phyloP scores from a whole-genome alignment of 2,329 filamentous ascomycete genomes.

The Ceratocystis harringtonii region DNA sequence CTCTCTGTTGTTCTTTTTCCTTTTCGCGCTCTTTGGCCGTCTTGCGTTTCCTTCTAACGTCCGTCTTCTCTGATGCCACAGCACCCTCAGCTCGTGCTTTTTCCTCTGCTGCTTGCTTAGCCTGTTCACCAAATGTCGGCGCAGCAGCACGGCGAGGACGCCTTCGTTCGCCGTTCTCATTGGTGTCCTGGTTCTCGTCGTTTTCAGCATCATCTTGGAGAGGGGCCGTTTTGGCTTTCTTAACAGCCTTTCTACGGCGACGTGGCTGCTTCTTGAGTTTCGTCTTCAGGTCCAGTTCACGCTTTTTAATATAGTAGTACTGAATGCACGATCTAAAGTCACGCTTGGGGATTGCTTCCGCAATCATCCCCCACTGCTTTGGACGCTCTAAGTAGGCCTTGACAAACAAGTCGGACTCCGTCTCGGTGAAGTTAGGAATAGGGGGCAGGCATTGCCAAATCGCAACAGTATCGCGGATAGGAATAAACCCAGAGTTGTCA shows the following conservation, averaged over 20 bases:
- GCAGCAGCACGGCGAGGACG: slow-evolving; percentile 51
- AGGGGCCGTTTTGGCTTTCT: slow-evolving; percentile 48
- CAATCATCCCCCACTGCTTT: slow-evolving; percentile 71
- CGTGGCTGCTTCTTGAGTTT: slow-evolving; percentile 52
- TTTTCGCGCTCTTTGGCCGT: slow-evolving; percentile 29
- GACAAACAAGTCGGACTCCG: slow-evolving; percentile 57
- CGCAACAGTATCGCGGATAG: slow-evolving; percentile 50
- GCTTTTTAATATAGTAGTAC: slow-evolving; percentile 73
- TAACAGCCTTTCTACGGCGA: slow-evolving; percentile 39
- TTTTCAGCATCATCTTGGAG: slow-evolving; percentile 52
- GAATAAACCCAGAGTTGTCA: slow-evolving; percentile 50
- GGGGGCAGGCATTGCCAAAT: slow-evolving; percentile 59
- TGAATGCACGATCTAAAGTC: slow-evolving; percentile 70
- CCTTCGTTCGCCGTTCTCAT: slow-evolving; percentile 45
- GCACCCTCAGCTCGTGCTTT: slow-evolving; percentile 13
- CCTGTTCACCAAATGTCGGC: slow-evolving; percentile 54
- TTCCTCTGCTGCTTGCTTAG: slow-evolving; percentile 14
- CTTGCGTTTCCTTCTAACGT: slow-evolving; percentile 13
- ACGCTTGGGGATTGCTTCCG: slow-evolving; percentile 49
- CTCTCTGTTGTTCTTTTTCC: slow-evolving; percentile 33
- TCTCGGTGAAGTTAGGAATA: slow-evolving; percentile 57
- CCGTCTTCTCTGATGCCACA: slow-evolving; percentile 9
- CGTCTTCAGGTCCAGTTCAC: slow-evolving; percentile 60
- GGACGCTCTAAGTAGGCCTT: slow-evolving; percentile 59
- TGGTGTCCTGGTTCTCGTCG: slow-evolving; percentile 40